Evolutionary conservation across 805 yeast genomes (phyloP), one percentile per base, ranked within the genome.

Genomic region (Debaryomyces tyrocola): DNA sequence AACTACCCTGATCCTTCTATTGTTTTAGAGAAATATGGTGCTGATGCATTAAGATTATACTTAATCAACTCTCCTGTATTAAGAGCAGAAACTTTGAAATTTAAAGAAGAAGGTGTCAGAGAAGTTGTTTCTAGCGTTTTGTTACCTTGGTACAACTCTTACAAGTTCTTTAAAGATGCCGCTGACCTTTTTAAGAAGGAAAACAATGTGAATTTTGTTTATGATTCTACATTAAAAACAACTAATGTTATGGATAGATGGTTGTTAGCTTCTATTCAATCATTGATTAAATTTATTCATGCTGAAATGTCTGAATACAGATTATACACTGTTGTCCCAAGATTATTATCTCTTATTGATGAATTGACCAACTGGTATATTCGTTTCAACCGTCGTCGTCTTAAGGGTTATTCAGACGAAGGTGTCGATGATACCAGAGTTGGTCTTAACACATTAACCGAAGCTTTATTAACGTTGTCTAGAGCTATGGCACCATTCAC

Each of bases 401-500:
- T 94, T 63, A 94, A 94, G 85, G 98, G 98, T 66, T 66, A 65
- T 53, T 50, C 73, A 28, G 94, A 86, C 63, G 85, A 80, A 50
- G 97, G 96, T 50, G 70, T 81, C 43, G 85, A 83, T 46, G 99
- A 94, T 64, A 86, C 97, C 59, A 68, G 83, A 57, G 80, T 80
- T 60, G 97, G 97, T 40, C 79, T 94, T 61, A 94, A 94, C 73
- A 87, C 97, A 20, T 76, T 94, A 68, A 84, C 91, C 47, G 96
- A 90, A 66, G 96, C 94, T 29, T 76, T 91, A 58, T 87, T 87
- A 67, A 89, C 90, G 39, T 83, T 94, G 62, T 85, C 83, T 43
- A 84, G 97, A 66, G 95, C 96, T 41, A 92, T 94, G 97, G 98
- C 98, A 48, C 99, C 99, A 55, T 94, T 94, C 74, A 91, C 98